These are phyloP conservation scores for Eragrostis tef DNA, from an alignment of 202 grass and related monocot species.

Conservation along the genomic window DNA sequence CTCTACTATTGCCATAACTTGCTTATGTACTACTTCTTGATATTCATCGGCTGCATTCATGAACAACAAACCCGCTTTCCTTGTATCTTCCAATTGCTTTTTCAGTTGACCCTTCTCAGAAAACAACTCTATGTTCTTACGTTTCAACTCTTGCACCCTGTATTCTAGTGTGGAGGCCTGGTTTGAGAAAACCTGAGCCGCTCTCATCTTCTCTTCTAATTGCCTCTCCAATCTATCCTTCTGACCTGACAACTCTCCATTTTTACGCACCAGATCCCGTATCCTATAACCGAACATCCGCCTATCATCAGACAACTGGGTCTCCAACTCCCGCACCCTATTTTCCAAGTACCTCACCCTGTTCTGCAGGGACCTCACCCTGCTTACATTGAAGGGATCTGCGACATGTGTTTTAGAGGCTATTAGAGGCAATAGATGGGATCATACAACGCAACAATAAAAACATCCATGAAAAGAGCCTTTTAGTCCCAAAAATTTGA, in stretches of 20 bases:
- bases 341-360: background rate
- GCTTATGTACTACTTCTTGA: background rate
- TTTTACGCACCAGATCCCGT: background rate
- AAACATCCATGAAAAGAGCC: too few species aligned
- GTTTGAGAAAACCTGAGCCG: background rate
- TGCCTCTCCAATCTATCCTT: background rate
- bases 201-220: background rate
- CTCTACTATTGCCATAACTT: background rate
- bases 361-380: background rate
- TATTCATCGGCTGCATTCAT: background rate
- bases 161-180: background rate
- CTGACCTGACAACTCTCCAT: background rate
- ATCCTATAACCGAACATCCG: background rate
- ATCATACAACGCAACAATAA: background rate
- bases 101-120: conserved; percentile 13
- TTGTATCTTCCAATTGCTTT: conserved; percentile 14
- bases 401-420: background rate
- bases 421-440: background rate
- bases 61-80: background rate
- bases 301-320: background rate
- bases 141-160: background rate
- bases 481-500: too few species aligned
- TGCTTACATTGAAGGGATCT: background rate
- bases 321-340: background rate
- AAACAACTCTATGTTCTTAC: background rate